phyloP scores from a whole-genome alignment of 176 grass and related monocot species.

The Carex scoparia region DNA sequence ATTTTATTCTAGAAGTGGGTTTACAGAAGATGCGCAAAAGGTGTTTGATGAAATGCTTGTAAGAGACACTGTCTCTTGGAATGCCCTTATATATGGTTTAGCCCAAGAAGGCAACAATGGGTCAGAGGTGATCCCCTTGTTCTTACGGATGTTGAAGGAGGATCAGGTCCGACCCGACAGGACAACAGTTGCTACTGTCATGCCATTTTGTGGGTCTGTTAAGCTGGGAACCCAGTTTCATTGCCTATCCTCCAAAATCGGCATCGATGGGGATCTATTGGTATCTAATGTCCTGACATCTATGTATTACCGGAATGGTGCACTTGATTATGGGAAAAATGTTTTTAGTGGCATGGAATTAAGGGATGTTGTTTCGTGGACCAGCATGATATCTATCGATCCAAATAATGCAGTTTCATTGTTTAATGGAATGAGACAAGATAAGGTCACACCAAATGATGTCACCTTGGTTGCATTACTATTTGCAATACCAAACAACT shows the following conservation, averaged over 20 bases:
- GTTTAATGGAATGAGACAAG: conserved; percentile 54
- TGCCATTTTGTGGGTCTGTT: conserved; percentile 44
- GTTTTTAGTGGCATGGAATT: conserved; percentile 43
- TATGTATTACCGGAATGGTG: conserved; percentile 68
- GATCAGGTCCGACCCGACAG: conserved; percentile 40
- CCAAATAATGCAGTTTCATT: conserved; percentile 31
- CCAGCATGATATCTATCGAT: conserved; percentile 73
- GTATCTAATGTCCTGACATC: conserved; percentile 72
- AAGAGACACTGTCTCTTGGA: conserved; percentile 68
- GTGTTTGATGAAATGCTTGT: conserved; percentile 63
- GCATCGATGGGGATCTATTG: conserved; percentile 35
- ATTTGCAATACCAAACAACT: conserved; percentile 35
- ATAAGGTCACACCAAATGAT: conserved; percentile 62
- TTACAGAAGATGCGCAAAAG: conserved; percentile 30
- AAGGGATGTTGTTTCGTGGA: conserved; percentile 74
- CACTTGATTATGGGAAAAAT: conserved; percentile 28
- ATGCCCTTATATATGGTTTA: conserved; percentile 62
- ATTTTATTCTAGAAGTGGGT: conserved; percentile 41
- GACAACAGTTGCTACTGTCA: conserved; percentile 63
- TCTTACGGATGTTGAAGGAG: conserved; percentile 53
- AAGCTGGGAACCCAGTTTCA: conserved; percentile 62
- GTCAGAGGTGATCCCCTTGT: conserved; percentile 41
- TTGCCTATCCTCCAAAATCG: conserved; percentile 51
- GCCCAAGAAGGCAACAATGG: conserved; percentile 45
- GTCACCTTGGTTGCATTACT: conserved; percentile 80